Evolutionary conservation across 345 rosid genomes (phyloP).

Genomic region (Citropsis articulata): DNA sequence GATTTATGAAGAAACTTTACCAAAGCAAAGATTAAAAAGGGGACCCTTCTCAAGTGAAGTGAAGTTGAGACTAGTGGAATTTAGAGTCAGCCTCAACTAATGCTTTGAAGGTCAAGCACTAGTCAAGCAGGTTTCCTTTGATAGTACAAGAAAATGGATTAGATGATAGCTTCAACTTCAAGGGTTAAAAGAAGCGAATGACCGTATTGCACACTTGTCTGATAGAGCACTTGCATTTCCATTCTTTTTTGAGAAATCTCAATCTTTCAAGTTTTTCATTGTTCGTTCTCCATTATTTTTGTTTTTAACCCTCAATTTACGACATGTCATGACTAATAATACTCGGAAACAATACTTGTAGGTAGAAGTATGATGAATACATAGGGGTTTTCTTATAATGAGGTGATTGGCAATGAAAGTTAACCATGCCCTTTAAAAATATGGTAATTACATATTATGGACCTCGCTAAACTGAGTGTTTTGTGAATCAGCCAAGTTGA

Average conservation of each 20-base stretch:
- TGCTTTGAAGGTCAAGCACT: constrained; percentile 17
- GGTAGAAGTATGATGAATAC: no score
- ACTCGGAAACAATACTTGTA: no score
- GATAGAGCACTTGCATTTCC: no score
- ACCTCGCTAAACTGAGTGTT: constrained; percentile 14
- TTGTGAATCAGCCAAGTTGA: constrained; percentile 9
- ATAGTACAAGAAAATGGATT: constrained; percentile 4
- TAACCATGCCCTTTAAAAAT: background rate
- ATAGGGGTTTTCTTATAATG: no score
- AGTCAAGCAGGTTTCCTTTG: constrained; percentile 25
- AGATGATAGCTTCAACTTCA: background rate
- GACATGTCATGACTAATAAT: no score
- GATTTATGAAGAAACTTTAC: background rate
- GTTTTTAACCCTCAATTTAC: no score
- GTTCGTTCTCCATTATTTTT: no score
- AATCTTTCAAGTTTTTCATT: no score
- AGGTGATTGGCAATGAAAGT: no score
- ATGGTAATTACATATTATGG: background rate
- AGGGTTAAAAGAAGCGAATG: no score
- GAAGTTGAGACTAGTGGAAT: constrained; percentile 46
- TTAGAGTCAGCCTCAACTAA: constrained; percentile 44
- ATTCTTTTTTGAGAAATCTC: no score
- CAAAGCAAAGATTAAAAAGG: background rate
- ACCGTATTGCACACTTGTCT: no score
- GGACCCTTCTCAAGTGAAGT: constrained; percentile 12